Evolutionary conservation across 441 rosid genomes (phyloP).

Genomic region (Populus tomentosa): DNA sequence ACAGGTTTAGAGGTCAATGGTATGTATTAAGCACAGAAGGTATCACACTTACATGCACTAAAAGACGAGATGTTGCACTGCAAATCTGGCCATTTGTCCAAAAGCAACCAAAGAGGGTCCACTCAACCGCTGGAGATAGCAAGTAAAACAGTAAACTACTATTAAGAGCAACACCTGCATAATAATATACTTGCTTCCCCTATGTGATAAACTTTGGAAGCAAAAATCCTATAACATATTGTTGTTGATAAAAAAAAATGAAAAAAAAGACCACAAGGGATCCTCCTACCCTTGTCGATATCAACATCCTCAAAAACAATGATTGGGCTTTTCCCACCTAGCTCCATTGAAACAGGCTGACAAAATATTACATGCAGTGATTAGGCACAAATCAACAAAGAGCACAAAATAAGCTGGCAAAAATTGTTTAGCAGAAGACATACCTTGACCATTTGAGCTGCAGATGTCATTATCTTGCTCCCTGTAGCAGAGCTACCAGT

Average conservation of each 20-base stretch:
- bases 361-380: constrained; percentile 19
- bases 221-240: background rate
- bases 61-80: constrained; percentile 96
- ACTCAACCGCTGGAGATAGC: constrained; percentile 71
- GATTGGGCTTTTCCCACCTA: constrained; percentile 97
- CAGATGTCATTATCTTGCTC: constrained; percentile 77
- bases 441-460: constrained; percentile 87
- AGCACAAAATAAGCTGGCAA: constrained; percentile 1
- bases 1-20: background rate
- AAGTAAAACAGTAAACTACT: background rate
- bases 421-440: constrained; percentile 15
- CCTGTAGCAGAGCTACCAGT: constrained; percentile 97
- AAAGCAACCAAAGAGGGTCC: constrained; percentile 95
- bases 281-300: constrained; percentile 76
- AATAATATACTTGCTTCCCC: background rate
- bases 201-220: background rate
- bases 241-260: background rate
- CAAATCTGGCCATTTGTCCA: constrained; percentile 99
- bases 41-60: constrained; percentile 73
- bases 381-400: background rate
- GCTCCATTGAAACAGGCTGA: constrained; percentile 96
- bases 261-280: constrained; percentile 11
- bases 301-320: constrained; percentile 93
- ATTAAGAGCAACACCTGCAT: constrained; percentile 3
- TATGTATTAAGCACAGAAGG: background rate